Evolutionary conservation across 352 stramenopile genomes (phyloP).

Genomic region (Pythium phragmiticola): DNA sequence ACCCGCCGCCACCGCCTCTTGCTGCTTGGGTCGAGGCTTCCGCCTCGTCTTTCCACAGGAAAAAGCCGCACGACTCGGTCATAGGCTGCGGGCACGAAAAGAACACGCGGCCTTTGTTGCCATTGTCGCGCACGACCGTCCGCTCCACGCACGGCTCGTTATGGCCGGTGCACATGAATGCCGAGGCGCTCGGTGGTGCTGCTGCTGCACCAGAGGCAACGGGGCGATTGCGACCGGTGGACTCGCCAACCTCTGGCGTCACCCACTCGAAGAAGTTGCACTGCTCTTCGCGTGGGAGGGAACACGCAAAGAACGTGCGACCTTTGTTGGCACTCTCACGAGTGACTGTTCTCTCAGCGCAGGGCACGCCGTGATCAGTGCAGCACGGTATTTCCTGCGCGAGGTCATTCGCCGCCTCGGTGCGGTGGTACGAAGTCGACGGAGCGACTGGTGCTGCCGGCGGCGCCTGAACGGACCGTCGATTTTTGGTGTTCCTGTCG

Average conservation of each 20-base stretch:
- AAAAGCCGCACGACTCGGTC: conserved; percentile 66
- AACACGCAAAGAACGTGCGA: conserved; percentile 90
- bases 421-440: neutral
- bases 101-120: conserved; percentile 69
- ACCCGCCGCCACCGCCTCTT: neutral
- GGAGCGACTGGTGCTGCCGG: neutral
- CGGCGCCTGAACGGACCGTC: neutral
- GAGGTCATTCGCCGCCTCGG: neutral
- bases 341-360: conserved; percentile 50
- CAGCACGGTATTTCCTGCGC: conserved; percentile 36
- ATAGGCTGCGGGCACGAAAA: conserved; percentile 53
- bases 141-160: conserved; percentile 63
- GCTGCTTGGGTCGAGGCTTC: neutral
- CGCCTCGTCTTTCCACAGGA: conserved; percentile 72
- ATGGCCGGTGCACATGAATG: conserved; percentile 51
- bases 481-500: conserved; percentile 9
- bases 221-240: conserved; percentile 7
- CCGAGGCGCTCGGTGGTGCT: neutral
- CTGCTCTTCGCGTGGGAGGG: conserved; percentile 76
- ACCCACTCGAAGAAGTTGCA: conserved; percentile 94
- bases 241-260: conserved; percentile 8
- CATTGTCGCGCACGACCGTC: conserved; percentile 59
- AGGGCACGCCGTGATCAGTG: conserved; percentile 45
- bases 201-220: neutral
- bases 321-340: conserved; percentile 89